Evolutionary conservation across 495 filamentous ascomycete genomes (phyloP).

Genomic region (Penicillium herquei): DNA sequence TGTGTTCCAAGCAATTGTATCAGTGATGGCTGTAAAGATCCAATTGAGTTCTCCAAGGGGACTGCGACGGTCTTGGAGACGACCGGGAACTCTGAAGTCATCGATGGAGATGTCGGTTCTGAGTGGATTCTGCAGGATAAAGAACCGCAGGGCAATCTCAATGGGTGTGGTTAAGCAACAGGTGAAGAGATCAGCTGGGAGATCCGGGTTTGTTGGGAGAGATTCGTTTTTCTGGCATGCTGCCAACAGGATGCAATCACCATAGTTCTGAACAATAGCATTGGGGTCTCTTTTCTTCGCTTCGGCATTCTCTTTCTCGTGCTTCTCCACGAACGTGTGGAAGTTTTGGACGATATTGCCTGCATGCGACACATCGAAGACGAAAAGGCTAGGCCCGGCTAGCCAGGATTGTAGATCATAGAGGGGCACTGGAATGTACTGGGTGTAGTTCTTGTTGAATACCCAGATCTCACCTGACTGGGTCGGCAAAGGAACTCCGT

Average conservation of each 20-base stretch:
- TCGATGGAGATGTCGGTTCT: conserved; percentile 72
- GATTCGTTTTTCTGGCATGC: conserved; percentile 87
- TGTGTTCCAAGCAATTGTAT: conserved; percentile 98
- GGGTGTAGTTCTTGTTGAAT: conserved; percentile 97
- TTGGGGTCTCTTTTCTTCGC: conserved; percentile 68
- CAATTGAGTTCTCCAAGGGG: conserved; percentile 96
- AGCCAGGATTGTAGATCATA: conserved; percentile 97
- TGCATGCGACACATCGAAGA: conserved; percentile 96
- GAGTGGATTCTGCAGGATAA: conserved; percentile 88
- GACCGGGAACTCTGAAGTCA: conserved; percentile 74
- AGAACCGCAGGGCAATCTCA: conserved; percentile 92
- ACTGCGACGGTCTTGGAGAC: conserved; percentile 88
- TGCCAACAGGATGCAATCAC: conserved; percentile 86
- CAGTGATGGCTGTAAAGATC: conserved; percentile 99
- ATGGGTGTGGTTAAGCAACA: conserved; percentile 96
- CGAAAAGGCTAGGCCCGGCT: conserved; percentile 90
- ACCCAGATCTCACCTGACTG: conserved; percentile 98
- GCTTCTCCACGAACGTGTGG: conserved; percentile 89
- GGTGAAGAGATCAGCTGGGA: conserved; percentile 95
- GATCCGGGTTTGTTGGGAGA: conserved; percentile 91
- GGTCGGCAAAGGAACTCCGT: conserved; percentile 96
- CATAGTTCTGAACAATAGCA: conserved; percentile 65
- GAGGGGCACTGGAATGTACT: conserved; percentile 95
- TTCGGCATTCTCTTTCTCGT: conserved; percentile 81
- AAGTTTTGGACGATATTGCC: conserved; percentile 95